phyloP scores from a whole-genome alignment of 2,329 filamentous ascomycete species.

The Aureobasidium sp. region DNA sequence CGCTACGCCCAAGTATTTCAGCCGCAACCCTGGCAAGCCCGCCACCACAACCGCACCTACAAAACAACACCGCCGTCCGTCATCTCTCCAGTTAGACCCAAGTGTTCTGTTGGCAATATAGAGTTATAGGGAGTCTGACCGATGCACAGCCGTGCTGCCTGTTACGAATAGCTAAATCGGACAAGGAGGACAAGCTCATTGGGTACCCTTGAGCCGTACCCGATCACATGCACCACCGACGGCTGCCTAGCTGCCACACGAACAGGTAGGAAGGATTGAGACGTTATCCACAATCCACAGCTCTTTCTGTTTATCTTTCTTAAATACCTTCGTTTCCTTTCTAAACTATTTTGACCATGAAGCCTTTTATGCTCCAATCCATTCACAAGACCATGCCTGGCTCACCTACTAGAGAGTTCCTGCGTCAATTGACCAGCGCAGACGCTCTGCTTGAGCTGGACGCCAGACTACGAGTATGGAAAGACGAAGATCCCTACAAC shows the following conservation, averaged over 20 bases:
- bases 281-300: not conserved
- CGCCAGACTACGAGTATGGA: not conserved
- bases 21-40: constrained; percentile 1
- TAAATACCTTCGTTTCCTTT: not conserved
- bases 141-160: not conserved
- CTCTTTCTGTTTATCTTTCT: not conserved
- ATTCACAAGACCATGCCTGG: not conserved
- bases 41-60: not conserved
- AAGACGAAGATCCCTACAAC: not conserved
- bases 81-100: not conserved
- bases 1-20: not conserved
- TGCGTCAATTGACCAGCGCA: not conserved
- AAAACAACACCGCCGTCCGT: not conserved
- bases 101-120: not conserved
- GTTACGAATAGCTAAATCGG: not conserved
- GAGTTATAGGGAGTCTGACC: not conserved
- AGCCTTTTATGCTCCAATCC: not conserved
- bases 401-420: not conserved
- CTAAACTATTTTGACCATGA: not conserved
- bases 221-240: constrained; percentile 10
- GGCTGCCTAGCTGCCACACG: constrained; percentile 12
- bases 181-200: constrained; percentile 4
- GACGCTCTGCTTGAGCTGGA: not conserved
- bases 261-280: constrained; percentile 5
- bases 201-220: not conserved